A percentile compares a stretch with the other conserved stretches of the same genome.
These are phyloP conservation scores for Stylonectria norvegica DNA, from an alignment of 2,329 filamentous ascomycete species.

Conservation along the genomic window DNA sequence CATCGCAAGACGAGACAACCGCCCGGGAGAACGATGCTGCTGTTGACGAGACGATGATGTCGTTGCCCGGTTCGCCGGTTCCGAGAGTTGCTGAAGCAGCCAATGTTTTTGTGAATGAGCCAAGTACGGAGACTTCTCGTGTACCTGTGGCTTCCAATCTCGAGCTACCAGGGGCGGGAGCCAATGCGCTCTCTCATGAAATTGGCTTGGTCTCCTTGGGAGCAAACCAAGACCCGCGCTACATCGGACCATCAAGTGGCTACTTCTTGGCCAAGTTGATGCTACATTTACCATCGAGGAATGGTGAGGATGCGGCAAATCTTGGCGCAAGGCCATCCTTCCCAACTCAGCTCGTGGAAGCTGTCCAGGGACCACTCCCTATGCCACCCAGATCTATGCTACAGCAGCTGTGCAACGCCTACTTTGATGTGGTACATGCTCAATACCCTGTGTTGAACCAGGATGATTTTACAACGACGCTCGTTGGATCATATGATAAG, in stretches of 20 bases:
- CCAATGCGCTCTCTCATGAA: constrained; percentile 42
- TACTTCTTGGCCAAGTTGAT: constrained; percentile 51
- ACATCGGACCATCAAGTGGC: constrained; percentile 55
- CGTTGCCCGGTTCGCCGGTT: neutral
- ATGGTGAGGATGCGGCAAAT: constrained; percentile 4
- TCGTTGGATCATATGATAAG: constrained; percentile 35
- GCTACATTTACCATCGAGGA: constrained; percentile 32
- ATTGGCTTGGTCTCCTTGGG: constrained; percentile 51
- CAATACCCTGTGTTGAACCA: constrained; percentile 50
- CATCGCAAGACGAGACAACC: constrained; percentile 7
- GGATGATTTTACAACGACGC: constrained; percentile 39
- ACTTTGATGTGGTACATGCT: constrained; percentile 47
- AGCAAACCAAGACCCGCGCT: constrained; percentile 45
- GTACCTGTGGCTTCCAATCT: constrained; percentile 12
- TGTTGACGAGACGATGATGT: constrained; percentile 5
- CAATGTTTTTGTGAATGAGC: neutral
- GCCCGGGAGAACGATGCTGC: constrained; percentile 14
- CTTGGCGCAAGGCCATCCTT: too few relatives aligned
- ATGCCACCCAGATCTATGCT: constrained; percentile 35
- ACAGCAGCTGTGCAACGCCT: constrained; percentile 40
- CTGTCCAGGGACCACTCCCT: constrained; percentile 30
- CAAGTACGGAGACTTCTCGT: constrained; percentile 2
- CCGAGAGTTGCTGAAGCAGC: neutral
- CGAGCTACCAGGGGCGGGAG: constrained; percentile 14
- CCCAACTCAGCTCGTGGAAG: constrained; percentile 30